Base-by-base conservation (phyloP, 441 rosid species). In the Pelargonium cotyledonis region DNA sequence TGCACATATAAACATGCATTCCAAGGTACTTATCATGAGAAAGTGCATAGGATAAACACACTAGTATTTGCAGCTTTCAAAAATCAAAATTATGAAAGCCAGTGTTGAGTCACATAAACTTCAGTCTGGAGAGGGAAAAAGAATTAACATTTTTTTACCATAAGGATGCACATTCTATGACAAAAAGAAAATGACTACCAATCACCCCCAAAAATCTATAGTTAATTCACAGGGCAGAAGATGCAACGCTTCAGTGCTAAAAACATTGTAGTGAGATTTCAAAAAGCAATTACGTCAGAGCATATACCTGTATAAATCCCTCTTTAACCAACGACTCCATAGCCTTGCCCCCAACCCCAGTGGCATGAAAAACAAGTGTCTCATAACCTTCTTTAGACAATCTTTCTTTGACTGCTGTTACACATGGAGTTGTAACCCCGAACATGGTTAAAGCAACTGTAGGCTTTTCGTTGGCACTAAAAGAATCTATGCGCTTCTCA, bases 391-490 rank as follows among this genome's bases (percentile, higher is more conserved):
- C 77, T 72, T 75, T 81, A 6, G 64, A 74, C 82, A 94, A 79
- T 62, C 87, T 81, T 63, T 87, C 87, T 68, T 81, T 84, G 21
- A 91, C 89, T 58, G 84, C 86, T 75, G 72, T 88, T 5, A 85
- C 97, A 68, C 97, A 93, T 0, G 88, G 82, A 63, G 98, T 93
- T n/a, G 97, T 93, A 12, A 93, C 97, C 58, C 97, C 98, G 74
- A 91, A 93, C 98, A 93, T 89, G 41, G 98, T 93, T 1, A 91
- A 57, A 67, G 95, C 98, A 67, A 93, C 93, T 4, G 95, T 88
- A 18, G 68, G 68, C 64, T 83, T 88, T 31, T 31, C 69, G 21
- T 72, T 47, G 1, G 14, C 62, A 8, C 49, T 49, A 61, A 12
- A 1, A 18, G 73, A 66, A 57, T 61, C 83, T 63, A 8, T 70